Evolutionary conservation across 1,284 basidiomycete species (phyloP), one percentile per base, ranked within the genome.

Genomic region (Ceratobasidium sp.): DNA sequence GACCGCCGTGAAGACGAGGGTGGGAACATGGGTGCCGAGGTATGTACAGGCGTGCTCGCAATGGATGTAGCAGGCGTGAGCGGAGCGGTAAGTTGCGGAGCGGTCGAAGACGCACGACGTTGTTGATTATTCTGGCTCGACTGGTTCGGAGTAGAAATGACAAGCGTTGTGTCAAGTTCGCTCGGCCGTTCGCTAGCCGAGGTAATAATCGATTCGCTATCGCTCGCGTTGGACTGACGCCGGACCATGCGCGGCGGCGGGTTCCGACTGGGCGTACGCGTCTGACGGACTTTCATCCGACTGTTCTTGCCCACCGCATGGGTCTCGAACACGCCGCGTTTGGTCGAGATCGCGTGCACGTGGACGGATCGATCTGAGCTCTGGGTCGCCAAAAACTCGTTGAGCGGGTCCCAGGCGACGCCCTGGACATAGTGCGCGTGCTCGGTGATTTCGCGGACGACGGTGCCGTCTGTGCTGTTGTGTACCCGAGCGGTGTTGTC

Each of bases 371-470:
- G 89, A 84, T 98, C 96, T 81, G 92, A 95, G 83, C 93, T 95
- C 83, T 98, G 97, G 0, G 96, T 98, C 2, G 96, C 96, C 79
- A 98, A 93, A 82, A 93, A 98, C 83, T 97, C 94, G 82, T 97
- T 96, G 80, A 97, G 84, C 0, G 96, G 96, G 80, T 98, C 96
- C 96, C 97, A 98, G 0, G 95, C 93, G 35, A 98, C 97, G 17
- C 96, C 97, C 85, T 98, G 96, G 0, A 98, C 96, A 82, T 94
- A 98, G 83, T 98, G 96, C 47, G 89, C 90, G 83, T 98, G 97
- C 82, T 98, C 96, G 0, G 92, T 92, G 78, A 95, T 92, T 83
- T 94, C 93, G 80, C 90, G 89, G 13, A 96, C 86, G 81, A 92
- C 93, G 86, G 92, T 92, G 54, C 94, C 95, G 82, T 96, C 94